Evolutionary conservation across 148 eudicot species (phyloP).

Genomic region (Spergularia bocconei): DNA sequence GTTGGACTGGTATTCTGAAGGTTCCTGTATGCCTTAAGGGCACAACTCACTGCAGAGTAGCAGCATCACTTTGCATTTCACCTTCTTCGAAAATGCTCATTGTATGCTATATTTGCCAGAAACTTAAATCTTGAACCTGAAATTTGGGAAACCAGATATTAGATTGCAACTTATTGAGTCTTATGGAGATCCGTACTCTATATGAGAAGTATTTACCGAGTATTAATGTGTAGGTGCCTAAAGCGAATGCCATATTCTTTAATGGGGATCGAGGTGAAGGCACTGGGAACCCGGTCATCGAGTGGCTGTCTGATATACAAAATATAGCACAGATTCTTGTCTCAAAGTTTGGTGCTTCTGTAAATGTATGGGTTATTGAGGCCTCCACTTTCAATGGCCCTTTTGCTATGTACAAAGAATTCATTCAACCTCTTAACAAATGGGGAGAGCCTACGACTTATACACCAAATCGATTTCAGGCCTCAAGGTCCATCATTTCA

Average conservation of each 20-base stretch:
- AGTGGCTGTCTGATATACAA: slow-evolving; percentile 62
- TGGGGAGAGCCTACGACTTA: slow-evolving; percentile 77
- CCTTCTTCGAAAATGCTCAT: slow-evolving; percentile 41
- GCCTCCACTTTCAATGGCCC: slow-evolving; percentile 84
- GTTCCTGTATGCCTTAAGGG: slow-evolving; percentile 50
- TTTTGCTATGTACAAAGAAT: slow-evolving; percentile 74
- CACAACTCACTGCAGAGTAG: slow-evolving; percentile 48
- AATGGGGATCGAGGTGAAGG: slow-evolving; percentile 81
- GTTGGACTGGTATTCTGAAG: slow-evolving; percentile 75
- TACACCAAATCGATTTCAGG: slow-evolving; percentile 58
- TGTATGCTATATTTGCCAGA: slow-evolving; percentile 40
- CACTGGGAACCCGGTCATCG: slow-evolving; percentile 75
- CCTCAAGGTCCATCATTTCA: slow-evolving; percentile 55
- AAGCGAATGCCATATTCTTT: slow-evolving; percentile 79
- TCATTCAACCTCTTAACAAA: slow-evolving; percentile 53
- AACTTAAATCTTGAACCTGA: no score
- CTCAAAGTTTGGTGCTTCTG: slow-evolving; percentile 60
- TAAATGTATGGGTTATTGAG: slow-evolving; percentile 82
- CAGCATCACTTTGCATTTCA: slow-evolving; percentile 75
- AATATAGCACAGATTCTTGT: slow-evolving; percentile 60
- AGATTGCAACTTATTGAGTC: neutral
- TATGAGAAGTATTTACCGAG: neutral
- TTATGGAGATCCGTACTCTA: neutral
- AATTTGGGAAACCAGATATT: neutral
- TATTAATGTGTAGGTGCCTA: slow-evolving; percentile 52